Evolutionary conservation across 306 rosid species (phyloP).

Genomic region (Chamaecrista fasciculata): DNA sequence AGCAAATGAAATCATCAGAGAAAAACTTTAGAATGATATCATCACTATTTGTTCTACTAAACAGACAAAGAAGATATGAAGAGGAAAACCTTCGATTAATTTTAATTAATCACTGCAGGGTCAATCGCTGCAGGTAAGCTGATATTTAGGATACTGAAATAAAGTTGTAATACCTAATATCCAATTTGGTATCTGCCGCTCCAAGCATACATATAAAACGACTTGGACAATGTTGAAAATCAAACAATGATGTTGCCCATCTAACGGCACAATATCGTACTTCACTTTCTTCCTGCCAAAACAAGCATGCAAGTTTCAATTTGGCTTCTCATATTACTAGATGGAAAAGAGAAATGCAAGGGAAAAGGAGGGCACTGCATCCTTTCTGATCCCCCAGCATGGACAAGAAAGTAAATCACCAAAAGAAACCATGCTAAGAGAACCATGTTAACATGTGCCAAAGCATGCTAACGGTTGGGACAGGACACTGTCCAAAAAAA

Average conservation of each 20-base stretch:
- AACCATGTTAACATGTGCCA: constrained; percentile 5
- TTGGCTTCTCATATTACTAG: constrained; percentile 4
- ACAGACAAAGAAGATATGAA: background rate
- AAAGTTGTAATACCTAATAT: constrained; percentile 63
- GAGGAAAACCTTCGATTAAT: background rate
- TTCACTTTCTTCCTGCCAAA: constrained; percentile 85
- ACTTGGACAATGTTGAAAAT: constrained; percentile 84
- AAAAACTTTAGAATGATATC: background rate
- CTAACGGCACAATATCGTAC: constrained; percentile 81
- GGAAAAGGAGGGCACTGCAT: background rate
- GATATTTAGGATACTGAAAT: background rate
- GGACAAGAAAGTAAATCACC: constrained; percentile 20
- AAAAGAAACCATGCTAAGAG: background rate
- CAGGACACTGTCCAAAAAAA: constrained; percentile 15
- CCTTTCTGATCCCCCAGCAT: background rate
- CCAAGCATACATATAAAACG: constrained; percentile 88
- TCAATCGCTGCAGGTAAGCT: constrained; percentile 14
- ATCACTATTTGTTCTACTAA: background rate
- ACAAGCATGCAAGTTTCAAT: constrained; percentile 28
- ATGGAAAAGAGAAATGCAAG: constrained; percentile 15
- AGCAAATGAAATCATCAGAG: no score
- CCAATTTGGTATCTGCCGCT: constrained; percentile 80
- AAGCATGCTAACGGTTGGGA: background rate
- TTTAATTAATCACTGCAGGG: constrained; percentile 14
- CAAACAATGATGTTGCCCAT: constrained; percentile 89